Evolutionary conservation across 352 stramenopile species (phyloP), one percentile per base, ranked within the genome.

Genomic region (Phytophthora sp.): DNA sequence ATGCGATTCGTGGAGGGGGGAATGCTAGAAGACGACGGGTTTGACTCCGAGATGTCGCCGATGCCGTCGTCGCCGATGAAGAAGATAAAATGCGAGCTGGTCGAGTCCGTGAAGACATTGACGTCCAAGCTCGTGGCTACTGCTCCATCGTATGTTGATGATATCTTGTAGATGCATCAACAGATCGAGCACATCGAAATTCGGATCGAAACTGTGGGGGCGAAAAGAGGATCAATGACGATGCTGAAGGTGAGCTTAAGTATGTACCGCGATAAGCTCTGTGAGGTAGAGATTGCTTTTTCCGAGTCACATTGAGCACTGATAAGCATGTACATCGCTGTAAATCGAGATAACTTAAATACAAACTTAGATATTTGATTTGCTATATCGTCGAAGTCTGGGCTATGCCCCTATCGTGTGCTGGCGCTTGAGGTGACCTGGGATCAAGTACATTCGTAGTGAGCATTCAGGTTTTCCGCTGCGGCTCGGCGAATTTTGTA

Each of bases 161-260:
- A 50, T 7, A 36, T 57, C 11, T 1, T 51, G 35, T 42, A 57
- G 11, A 38, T 64, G 33, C 57, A 64, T 36, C 7, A 57, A 15
- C 26, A 57, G 7, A 65, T 65, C 38, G 31, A 50, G 45, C 57
- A 57, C 7, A 35, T 52, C 0, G 38, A 65, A 18, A 20, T 23
- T 16, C 31, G 55, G 12, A 41, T 39, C 26, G 23, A 29, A 21
- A 3, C 18, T 45, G 3, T 45, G 18, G 5, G 16, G 12, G 12
- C 35, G 35, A 42, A 42, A 42, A 7, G 35, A 9, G 35, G 20
- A 13, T n/a, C 9, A 3, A 16, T 13, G 4, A 38, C 12, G 0
- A 3, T 13, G 16, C 16, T 18, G 20, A 49, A 8, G 20, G 23
- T 26, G 20, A 57, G 45, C 45, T 30, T 38, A 23, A 23, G 1